Evolutionary conservation across 768 basidiomycete genomes (phyloP).

Genomic region (Boletellus sp.): DNA sequence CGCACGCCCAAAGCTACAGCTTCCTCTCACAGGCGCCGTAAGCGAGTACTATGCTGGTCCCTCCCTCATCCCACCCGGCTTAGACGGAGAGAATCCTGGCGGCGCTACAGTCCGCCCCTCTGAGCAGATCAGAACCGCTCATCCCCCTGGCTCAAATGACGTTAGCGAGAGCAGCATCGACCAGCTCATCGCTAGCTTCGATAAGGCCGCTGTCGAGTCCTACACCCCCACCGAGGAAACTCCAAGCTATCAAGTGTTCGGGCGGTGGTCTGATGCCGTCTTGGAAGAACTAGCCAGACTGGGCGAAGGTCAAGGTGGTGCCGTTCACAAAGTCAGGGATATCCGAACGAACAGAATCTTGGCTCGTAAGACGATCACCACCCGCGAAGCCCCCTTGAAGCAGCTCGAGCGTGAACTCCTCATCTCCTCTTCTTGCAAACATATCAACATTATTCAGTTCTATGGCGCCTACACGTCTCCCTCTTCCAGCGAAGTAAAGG

Average conservation of each 20-base stretch:
- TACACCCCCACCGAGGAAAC: slow-evolving; percentile 38
- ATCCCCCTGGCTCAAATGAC: slow-evolving; percentile 24
- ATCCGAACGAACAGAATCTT: slow-evolving; percentile 74
- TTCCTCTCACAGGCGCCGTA: slow-evolving; percentile 30
- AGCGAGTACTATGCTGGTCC: slow-evolving; percentile 34
- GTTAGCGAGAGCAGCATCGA: slow-evolving; percentile 34
- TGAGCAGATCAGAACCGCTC: slow-evolving; percentile 33
- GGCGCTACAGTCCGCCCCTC: slow-evolving; percentile 43
- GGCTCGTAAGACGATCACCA: slow-evolving; percentile 94
- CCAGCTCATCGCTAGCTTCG: slow-evolving; percentile 33
- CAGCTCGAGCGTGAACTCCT: slow-evolving; percentile 91
- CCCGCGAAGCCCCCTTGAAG: slow-evolving; percentile 84
- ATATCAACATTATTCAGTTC: slow-evolving; percentile 87
- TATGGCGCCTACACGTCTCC: slow-evolving; percentile 90
- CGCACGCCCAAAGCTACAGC: slow-evolving; percentile 33
- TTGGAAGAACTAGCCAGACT: slow-evolving; percentile 76
- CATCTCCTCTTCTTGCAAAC: slow-evolving; percentile 81
- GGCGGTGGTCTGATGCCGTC: slow-evolving; percentile 61
- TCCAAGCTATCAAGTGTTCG: slow-evolving; percentile 21
- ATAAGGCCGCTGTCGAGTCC: slow-evolving; percentile 28
- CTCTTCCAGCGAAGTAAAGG: slow-evolving; percentile 87
- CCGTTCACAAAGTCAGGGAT: slow-evolving; percentile 91
- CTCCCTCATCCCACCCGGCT: slow-evolving; percentile 31
- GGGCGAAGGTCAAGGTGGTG: slow-evolving; percentile 95
- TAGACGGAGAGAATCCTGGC: slow-evolving; percentile 36